Evolutionary conservation across 371 early-diverging fungal species (phyloP), one percentile per base, ranked within the genome.

Genomic region (Mortierella sp.): DNA sequence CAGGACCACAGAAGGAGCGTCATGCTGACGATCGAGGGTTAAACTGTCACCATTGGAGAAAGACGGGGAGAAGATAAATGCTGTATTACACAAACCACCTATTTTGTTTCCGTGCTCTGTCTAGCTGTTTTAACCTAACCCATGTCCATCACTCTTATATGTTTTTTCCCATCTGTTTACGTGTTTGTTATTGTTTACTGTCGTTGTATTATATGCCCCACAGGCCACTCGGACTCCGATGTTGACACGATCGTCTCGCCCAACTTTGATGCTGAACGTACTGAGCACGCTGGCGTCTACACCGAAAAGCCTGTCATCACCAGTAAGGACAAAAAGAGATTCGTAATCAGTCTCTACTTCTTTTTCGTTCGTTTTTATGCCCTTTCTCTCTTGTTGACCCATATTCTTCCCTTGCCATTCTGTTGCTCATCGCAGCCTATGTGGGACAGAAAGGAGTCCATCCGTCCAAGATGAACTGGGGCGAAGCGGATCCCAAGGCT

Each of bases 381-480:
- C 2, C 17, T 30, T 28, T 11, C 17, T 21, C 32, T 21, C 6
- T 51, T 9, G 23, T 42, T 27, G 30, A 39, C 21, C 26, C 37
- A 24, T n/a, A 44, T 53, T 21, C 28, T 5, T n/a, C 28, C 8
- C n/a, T 23, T 50, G 42, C 24, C 51, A 23, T 64, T 7, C 37
- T 32, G 2, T 39, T 48, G n/a, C 58, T 51, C 21, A 60, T 61
- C 37, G n/a, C 27, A 90, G 90, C 97, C 21, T 95, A 96, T 76
- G 92, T 94, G 44, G 90, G 89, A 44, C 94, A 95, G 70, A 89
- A 89, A 43, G 95, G 95, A 49, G 89, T 97, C 56, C 87, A 91
- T 21, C 97, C 97, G 7, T 84, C 94, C 41, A 82, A 92, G 7
- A 76, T 97, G 58, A 79, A 79, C 55, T 97, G 97, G 97, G 97